Evolutionary conservation across 257 asterid species (phyloP).

Genomic region (Scutellaria barbata): DNA sequence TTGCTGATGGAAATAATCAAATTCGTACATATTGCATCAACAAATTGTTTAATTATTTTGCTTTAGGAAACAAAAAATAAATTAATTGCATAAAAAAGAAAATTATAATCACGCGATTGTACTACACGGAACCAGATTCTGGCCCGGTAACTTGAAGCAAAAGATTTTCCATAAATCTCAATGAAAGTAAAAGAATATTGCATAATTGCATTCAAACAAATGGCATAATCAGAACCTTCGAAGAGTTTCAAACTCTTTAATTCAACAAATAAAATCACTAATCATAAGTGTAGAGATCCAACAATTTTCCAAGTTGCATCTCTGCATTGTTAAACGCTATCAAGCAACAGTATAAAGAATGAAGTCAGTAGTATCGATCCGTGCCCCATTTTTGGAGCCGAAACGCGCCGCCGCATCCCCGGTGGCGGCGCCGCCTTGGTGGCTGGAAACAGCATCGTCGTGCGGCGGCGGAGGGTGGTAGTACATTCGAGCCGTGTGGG

Average conservation of each 20-base stretch:
- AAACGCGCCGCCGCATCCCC: constrained; percentile 21
- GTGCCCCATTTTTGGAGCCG: constrained; percentile 27
- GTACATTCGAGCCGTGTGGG: constrained; percentile 37
- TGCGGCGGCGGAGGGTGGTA: constrained; percentile 37
- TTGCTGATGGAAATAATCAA: no score
- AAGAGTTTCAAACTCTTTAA: not conserved
- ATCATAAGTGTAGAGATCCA: not conserved
- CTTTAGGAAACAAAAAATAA: no score
- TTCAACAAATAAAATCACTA: not conserved
- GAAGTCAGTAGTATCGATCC: constrained; percentile 58
- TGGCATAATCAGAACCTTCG: not conserved
- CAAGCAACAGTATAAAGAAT: constrained; percentile 55
- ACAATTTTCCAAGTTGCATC: not conserved
- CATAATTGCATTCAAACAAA: no score
- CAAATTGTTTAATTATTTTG: no score
- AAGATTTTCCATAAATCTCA: no score
- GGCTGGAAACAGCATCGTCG: constrained; percentile 21
- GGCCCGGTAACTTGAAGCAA: no score
- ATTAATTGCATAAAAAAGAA: no score
- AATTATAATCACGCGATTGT: no score
- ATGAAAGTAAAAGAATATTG: no score
- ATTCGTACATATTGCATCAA: no score
- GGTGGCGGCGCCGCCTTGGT: constrained; percentile 21
- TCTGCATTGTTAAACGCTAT: not conserved
- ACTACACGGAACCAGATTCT: no score